Evolutionary conservation across 371 early-diverging fungal species (phyloP).

Genomic region (Mortierella polycephala): DNA sequence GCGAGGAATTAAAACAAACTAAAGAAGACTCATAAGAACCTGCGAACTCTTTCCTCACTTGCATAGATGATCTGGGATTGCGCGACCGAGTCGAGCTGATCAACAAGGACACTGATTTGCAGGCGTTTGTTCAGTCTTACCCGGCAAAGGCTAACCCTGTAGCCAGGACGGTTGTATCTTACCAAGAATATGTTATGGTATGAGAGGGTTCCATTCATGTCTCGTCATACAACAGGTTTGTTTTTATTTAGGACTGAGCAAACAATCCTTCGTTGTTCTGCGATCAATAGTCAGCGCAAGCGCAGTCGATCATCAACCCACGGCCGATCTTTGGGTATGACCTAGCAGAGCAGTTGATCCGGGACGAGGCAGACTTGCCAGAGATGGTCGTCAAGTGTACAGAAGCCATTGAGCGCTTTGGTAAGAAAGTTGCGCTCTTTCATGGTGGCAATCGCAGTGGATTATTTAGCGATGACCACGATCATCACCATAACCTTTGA

Average conservation of each 20-base stretch:
- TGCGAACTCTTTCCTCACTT: conserved; percentile 11
- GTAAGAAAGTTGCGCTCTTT: conserved; percentile 17
- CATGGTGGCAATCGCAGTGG: no score
- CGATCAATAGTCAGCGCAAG: conserved; percentile 63
- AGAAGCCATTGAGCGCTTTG: conserved; percentile 76
- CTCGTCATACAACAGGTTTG: neutral
- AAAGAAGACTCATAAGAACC: conserved; percentile 23
- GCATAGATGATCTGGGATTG: conserved; percentile 55
- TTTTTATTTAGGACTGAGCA: neutral
- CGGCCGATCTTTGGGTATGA: conserved; percentile 77
- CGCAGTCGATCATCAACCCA: conserved; percentile 67
- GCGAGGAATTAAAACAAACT: no score
- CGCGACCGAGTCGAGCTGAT: conserved; percentile 68
- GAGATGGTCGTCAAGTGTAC: conserved; percentile 78
- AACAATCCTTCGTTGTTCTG: neutral
- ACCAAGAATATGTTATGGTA: conserved; percentile 70
- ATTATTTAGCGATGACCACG: no score
- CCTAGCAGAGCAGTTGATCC: conserved; percentile 65
- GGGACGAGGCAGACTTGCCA: conserved; percentile 79
- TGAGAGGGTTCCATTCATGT: neutral
- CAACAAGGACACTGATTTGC: conserved; percentile 63
- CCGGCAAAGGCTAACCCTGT: conserved; percentile 41
- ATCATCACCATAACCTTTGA: neutral
- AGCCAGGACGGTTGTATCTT: conserved; percentile 59
- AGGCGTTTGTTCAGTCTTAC: conserved; percentile 53